Percentiles rank a stretch among this genome's conserved stretches.
Conservation (phyloP, 352 stramenopile genomes). For the Pythium phragmitis region DNA sequence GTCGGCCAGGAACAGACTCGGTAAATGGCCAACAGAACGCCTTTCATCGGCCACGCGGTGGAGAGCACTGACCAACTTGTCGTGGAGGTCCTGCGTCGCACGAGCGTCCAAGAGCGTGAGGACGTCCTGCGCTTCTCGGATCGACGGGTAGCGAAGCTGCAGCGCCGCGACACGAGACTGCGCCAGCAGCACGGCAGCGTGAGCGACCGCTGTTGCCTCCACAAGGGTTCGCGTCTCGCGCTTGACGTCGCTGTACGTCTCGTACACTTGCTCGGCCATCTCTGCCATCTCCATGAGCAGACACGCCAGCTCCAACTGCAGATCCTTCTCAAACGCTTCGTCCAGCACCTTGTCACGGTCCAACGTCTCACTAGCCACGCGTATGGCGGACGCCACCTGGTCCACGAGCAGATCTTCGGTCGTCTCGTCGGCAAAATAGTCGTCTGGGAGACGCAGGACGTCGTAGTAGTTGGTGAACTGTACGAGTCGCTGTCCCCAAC, state of each 20-base stretch:
- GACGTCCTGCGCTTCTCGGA: constrained; percentile 1
- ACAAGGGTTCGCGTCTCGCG: constrained; percentile 2
- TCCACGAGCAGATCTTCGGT: not conserved
- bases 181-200: constrained; percentile 2
- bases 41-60: not conserved
- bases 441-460: constrained; percentile 5
- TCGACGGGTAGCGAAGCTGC: constrained; percentile 10
- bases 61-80: not conserved
- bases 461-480: constrained; percentile 19
- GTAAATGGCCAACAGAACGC: too few species aligned
- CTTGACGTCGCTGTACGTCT: constrained; percentile 6
- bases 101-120: not conserved
- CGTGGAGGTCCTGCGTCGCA: not conserved
- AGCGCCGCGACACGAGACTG: not conserved
- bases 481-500: not conserved
- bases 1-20: constrained; percentile 7
- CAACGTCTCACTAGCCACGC: not conserved
- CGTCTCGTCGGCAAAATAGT: constrained; percentile 4
- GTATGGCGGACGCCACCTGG: not conserved
- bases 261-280: constrained; percentile 13
- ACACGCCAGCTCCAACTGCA: constrained; percentile 10
- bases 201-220: constrained; percentile 1
- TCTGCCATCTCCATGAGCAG: constrained; percentile 13
- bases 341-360: constrained; percentile 5
- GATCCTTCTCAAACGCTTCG: constrained; percentile 8